phyloP scores from a whole-genome alignment of 1,139 yeast species.

The Sugiyamaella novakii region DNA sequence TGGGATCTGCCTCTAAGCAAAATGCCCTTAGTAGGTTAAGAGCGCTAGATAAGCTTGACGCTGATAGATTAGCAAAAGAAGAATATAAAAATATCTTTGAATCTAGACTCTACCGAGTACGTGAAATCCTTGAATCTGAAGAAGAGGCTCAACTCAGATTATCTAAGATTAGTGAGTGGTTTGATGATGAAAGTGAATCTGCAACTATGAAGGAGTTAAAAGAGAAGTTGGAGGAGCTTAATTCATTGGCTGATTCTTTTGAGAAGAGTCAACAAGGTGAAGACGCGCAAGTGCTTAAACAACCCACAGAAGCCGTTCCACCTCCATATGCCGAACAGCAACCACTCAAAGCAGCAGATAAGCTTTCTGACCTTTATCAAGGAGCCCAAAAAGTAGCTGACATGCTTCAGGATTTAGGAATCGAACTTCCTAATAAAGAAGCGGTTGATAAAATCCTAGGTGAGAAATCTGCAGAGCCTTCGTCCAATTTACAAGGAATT shows the following conservation, averaged over 20 bases:
- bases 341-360: constrained; percentile 2
- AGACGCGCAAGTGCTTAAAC: not conserved
- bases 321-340: not conserved
- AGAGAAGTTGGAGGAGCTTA: constrained; percentile 40
- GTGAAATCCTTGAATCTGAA: constrained; percentile 28
- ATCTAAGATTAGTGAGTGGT: constrained; percentile 67
- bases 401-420: constrained; percentile 12
- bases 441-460: constrained; percentile 11
- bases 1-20: constrained; percentile 39
- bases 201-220: constrained; percentile 51
- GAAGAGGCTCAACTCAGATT: constrained; percentile 39
- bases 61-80: constrained; percentile 38
- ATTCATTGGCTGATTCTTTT: constrained; percentile 28
- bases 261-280: not conserved
- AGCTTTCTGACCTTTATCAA: constrained; percentile 8
- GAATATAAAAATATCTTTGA: constrained; percentile 42
- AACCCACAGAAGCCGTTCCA: not conserved
- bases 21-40: constrained; percentile 35
- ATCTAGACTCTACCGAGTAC: constrained; percentile 40
- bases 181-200: constrained; percentile 70
- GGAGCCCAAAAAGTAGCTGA: constrained; percentile 11
- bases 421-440: constrained; percentile 12
- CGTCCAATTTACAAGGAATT: constrained; percentile 14
- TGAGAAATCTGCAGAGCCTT: not conserved
- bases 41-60: constrained; percentile 36